phyloP scores from a whole-genome alignment of 2,329 filamentous ascomycete genomes.

The Xylaria sp. region DNA sequence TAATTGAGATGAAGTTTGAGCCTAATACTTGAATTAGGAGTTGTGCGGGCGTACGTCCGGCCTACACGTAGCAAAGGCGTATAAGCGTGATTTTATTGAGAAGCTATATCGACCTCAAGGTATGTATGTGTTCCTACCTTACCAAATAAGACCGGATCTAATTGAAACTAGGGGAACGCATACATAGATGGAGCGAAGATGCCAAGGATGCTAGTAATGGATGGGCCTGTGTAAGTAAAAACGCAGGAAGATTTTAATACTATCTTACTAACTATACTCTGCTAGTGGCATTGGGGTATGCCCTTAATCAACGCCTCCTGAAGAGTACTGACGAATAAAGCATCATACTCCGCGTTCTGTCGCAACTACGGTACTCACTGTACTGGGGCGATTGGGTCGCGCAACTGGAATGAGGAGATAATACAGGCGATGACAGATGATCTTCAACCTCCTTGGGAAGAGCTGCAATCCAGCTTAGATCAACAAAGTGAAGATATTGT shows the following conservation, averaged over 20 bases:
- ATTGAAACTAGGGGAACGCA: slow-evolving; percentile 14
- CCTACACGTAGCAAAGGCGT: slow-evolving; percentile 10
- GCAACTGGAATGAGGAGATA: slow-evolving; percentile 59
- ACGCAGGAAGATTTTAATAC: slow-evolving; percentile 3
- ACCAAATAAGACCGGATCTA: background rate
- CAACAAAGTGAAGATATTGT: slow-evolving; percentile 13
- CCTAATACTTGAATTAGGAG: slow-evolving; percentile 21
- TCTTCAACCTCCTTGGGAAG: slow-evolving; percentile 49
- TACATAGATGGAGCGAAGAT: slow-evolving; percentile 43
- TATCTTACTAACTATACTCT: slow-evolving; percentile 11
- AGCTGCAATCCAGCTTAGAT: slow-evolving; percentile 36
- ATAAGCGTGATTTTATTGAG: slow-evolving; percentile 21
- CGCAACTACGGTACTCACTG: slow-evolving; percentile 53
- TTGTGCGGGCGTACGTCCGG: slow-evolving; percentile 22
- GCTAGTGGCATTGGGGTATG: slow-evolving; percentile 32
- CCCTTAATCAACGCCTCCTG: slow-evolving; percentile 45
- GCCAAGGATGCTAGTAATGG: slow-evolving; percentile 45
- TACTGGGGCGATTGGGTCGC: slow-evolving; percentile 43
- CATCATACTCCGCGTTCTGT: slow-evolving; percentile 55
- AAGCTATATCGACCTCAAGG: slow-evolving; percentile 19
- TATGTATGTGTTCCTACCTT: background rate
- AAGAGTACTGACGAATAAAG: slow-evolving; percentile 50
- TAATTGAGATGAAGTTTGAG: background rate
- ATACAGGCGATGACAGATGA: slow-evolving; percentile 52
- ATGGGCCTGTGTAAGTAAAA: slow-evolving; percentile 52